A percentile compares a stretch with the other conserved stretches of the same genome.
Evolutionary conservation across 2,329 filamentous ascomycete species (phyloP).

Genomic region (Colletotrichum sp.): DNA sequence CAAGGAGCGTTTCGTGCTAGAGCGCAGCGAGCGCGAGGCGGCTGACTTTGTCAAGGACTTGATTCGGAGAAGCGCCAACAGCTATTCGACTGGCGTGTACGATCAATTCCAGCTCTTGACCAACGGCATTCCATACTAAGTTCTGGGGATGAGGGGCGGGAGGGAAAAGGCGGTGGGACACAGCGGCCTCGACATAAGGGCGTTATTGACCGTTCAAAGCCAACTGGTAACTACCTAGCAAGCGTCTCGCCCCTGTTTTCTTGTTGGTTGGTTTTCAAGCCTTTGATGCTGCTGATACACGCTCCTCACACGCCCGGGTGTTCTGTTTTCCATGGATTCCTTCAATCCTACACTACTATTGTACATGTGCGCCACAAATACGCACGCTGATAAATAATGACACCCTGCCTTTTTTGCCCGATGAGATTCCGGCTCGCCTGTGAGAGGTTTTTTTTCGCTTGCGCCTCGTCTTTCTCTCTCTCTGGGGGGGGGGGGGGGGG

Average conservation of each 20-base stretch:
- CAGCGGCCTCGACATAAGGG: neutral
- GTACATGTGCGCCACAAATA: neutral
- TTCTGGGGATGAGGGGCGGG: neutral
- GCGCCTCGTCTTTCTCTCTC: neutral
- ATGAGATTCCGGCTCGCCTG: neutral
- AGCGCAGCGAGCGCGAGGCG: conserved; percentile 89
- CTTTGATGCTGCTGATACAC: neutral
- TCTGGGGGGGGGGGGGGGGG: too few relatives aligned
- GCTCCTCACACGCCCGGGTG: neutral
- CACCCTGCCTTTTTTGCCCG: neutral
- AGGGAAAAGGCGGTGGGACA: neutral
- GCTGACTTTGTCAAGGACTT: conserved; percentile 92
- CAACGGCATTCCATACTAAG: conserved; percentile 92
- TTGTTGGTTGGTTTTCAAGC: neutral
- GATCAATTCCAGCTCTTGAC: conserved; percentile 98
- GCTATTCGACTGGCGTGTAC: conserved; percentile 92
- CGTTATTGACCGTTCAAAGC: neutral
- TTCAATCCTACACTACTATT: neutral
- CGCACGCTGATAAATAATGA: neutral
- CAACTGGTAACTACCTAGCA: neutral
- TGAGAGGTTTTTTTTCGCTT: neutral
- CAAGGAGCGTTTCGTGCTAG: conserved; percentile 88
- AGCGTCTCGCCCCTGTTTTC: neutral
- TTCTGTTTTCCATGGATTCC: neutral
- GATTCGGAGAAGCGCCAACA: conserved; percentile 88